These are phyloP conservation scores for Ophiostoma ips DNA, from an alignment of 2,329 filamentous ascomycete genomes.

Conservation along the genomic window DNA sequence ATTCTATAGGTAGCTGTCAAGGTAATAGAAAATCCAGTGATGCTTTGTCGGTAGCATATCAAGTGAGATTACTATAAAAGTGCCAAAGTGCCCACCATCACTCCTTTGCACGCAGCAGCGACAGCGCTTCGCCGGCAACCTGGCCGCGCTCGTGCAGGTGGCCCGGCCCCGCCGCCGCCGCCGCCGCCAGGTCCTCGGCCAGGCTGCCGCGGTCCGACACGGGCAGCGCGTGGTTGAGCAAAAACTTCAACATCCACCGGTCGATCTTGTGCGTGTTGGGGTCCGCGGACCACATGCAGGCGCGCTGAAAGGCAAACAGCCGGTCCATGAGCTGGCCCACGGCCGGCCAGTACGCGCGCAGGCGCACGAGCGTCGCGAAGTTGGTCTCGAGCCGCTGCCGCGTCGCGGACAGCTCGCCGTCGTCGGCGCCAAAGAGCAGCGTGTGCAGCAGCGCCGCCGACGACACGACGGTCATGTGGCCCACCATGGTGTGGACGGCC, in stretches of 20 bases:
- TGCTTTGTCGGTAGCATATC: too few species aligned
- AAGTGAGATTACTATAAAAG: too few species aligned
- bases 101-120: background rate
- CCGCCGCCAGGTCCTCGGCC: background rate
- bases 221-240: background rate
- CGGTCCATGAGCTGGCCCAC: background rate
- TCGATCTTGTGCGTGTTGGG: constrained; percentile 1
- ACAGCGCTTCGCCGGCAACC: background rate
- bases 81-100: background rate
- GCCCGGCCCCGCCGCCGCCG: background rate
- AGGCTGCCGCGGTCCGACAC: background rate
- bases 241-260: background rate
- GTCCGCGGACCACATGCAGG: background rate
- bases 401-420: background rate
- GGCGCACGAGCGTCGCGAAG: background rate
- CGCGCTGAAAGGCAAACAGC: background rate
- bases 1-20: too few species aligned
- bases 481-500: background rate
- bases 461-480: background rate
- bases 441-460: background rate
- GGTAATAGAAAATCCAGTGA: too few species aligned
- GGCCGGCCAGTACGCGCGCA: background rate
- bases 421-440: background rate
- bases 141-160: background rate
- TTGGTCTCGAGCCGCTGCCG: background rate